Evolutionary conservation across 148 eudicot genomes (phyloP).

Genomic region (Spergularia marina): DNA sequence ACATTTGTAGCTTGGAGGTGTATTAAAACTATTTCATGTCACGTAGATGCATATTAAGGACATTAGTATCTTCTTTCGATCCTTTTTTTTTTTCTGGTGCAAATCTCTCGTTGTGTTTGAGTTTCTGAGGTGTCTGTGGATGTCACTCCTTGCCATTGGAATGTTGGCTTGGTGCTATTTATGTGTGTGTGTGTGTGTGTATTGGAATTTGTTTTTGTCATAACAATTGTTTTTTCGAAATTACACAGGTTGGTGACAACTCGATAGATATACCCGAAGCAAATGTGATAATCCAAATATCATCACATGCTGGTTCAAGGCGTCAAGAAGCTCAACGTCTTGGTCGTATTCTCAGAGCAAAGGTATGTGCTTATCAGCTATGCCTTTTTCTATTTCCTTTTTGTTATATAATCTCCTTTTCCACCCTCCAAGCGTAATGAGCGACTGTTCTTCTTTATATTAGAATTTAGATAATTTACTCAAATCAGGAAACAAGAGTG

Average conservation of each 20-base stretch:
- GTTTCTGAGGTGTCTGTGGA: slow-evolving; percentile 7
- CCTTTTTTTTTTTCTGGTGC: background rate
- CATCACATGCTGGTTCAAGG: slow-evolving; percentile 99
- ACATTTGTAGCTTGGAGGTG: background rate
- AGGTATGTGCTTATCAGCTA: slow-evolving; percentile 41
- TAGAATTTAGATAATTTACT: background rate
- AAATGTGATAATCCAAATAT: slow-evolving; percentile 90
- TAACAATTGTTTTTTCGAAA: slow-evolving; percentile 7
- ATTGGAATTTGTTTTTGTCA: background rate
- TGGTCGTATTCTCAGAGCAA: slow-evolving; percentile 99
- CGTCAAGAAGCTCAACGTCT: slow-evolving; percentile 99
- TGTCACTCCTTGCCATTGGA: background rate
- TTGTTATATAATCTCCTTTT: background rate
- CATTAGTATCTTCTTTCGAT: background rate
- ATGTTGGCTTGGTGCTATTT: background rate
- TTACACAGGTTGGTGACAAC: slow-evolving; percentile 62
- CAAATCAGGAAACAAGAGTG: too few relatives aligned
- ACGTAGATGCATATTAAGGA: background rate
- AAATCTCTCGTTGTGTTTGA: background rate
- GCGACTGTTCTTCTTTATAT: background rate
- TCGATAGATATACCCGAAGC: slow-evolving; percentile 79
- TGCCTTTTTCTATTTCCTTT: background rate
- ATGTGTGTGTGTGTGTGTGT: background rate
- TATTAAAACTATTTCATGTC: background rate
- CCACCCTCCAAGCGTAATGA: background rate